Conservation (phyloP, 495 filamentous ascomycete genomes). For the Penicillium diatomitis region DNA sequence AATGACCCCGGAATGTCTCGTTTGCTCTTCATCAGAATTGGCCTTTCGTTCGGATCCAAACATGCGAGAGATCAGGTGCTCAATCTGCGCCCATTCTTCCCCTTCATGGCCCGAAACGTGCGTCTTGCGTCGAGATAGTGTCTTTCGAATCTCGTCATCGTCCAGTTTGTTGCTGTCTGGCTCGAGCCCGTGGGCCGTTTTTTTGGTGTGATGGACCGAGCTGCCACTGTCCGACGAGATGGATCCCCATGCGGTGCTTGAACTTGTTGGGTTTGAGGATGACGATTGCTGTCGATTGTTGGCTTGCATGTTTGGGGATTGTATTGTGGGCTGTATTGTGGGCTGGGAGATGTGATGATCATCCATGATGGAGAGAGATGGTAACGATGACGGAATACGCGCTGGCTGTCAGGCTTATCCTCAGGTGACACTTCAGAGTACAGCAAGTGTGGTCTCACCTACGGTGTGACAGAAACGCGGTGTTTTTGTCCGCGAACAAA, state of each 20-base stretch:
- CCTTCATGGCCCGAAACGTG: conserved; percentile 26
- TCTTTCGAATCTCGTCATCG: conserved; percentile 44
- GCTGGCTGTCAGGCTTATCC: too few species aligned
- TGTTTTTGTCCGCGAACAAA: too few species aligned
- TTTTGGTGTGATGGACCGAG: conserved; percentile 1
- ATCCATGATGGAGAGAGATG: too few species aligned
- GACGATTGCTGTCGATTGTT: not conserved
- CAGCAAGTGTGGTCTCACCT: too few species aligned
- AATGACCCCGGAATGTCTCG: conserved; percentile 46
- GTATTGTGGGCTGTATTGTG: too few species aligned
- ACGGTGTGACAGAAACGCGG: too few species aligned
- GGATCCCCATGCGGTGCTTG: not conserved
- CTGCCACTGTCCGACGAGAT: not conserved
- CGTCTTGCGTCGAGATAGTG: conserved; percentile 42
- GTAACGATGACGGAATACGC: too few species aligned
- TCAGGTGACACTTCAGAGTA: too few species aligned
- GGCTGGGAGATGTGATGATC: too few species aligned
- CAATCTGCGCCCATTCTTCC: conserved; percentile 50
- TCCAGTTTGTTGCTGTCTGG: conserved; percentile 7
- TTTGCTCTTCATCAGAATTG: conserved; percentile 57
- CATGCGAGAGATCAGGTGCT: conserved; percentile 53
- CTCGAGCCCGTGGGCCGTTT: not conserved
- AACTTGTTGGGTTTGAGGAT: not conserved
- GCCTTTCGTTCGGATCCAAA: conserved; percentile 52
- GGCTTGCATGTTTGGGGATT: not conserved